These are phyloP conservation scores for Coelastrella sp. DNA, from an alignment of 139 green algal genomes.

Conservation along the genomic window DNA sequence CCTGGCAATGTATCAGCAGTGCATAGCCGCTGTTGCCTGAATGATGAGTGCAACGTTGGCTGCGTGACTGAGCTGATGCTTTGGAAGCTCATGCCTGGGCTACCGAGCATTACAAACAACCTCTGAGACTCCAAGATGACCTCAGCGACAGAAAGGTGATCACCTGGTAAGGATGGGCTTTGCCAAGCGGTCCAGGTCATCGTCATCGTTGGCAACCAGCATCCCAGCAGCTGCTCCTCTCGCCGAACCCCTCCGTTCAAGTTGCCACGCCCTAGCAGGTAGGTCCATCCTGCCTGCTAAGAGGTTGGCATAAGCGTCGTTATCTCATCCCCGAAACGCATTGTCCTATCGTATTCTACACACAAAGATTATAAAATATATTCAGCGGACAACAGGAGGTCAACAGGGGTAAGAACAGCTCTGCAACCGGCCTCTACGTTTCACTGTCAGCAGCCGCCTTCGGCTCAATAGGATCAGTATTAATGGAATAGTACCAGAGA, in stretches of 20 bases:
- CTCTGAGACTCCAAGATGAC: not conserved
- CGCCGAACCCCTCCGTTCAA: not conserved
- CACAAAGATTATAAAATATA: no score
- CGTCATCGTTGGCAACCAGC: not conserved
- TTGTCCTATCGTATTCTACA: no score
- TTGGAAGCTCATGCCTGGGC: not conserved
- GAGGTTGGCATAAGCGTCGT: not conserved
- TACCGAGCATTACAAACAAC: not conserved
- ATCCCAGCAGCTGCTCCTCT: not conserved
- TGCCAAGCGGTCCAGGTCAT: constrained; percentile 34
- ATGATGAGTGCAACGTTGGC: not conserved
- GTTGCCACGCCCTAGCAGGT: not conserved
- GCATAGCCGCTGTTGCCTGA: not conserved
- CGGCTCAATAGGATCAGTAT: not conserved
- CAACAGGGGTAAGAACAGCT: not conserved
- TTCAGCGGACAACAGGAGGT: not conserved
- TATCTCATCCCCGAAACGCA: no score
- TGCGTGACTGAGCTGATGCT: not conserved
- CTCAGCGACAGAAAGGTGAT: not conserved
- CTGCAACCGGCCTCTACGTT: not conserved
- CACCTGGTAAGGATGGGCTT: constrained; percentile 28
- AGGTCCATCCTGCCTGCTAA: not conserved
- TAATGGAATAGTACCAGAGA: no score
- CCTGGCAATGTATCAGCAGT: not conserved
- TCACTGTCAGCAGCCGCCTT: not conserved